Evolutionary conservation across 169 alveolate genomes (phyloP), one percentile per base, ranked within the genome.

Genomic region (Besnoitia besnoiti): DNA sequence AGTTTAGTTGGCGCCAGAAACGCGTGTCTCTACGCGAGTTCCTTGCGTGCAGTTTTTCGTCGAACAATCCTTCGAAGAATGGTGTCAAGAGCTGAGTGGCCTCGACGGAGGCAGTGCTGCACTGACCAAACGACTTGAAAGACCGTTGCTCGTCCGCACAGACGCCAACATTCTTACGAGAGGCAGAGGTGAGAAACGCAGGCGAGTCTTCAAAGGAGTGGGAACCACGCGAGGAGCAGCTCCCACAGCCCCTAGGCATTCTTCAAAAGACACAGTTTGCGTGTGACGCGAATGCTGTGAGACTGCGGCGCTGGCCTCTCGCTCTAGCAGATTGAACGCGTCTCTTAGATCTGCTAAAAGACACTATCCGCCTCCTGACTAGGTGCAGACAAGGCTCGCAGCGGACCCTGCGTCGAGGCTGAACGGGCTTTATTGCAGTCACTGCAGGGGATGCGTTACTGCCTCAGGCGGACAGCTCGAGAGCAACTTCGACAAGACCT

Each of bases 401-500:
- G n/a, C n/a, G n/a, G n/a, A n/a, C n/a, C n/a, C n/a, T n/a, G n/a
- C n/a, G n/a, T n/a, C n/a, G n/a, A n/a, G n/a, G n/a, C n/a, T n/a
- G n/a, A n/a, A n/a, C n/a, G n/a, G n/a, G n/a, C n/a, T n/a, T n/a
- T n/a, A n/a, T n/a, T n/a, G n/a, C n/a, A n/a, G n/a, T n/a, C n/a
- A n/a, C n/a, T n/a, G n/a, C n/a, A n/a, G n/a, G n/a, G n/a, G n/a
- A n/a, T n/a, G n/a, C n/a, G n/a, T n/a, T n/a, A n/a, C n/a, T n/a
- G n/a, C 73, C 44, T 33, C 59, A 88, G 90, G 95, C 35, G 94
- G 95, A 47, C 90, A 90, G 85, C 84, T 98, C 30, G 98, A 97
- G 87, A 94, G 97, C 82, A 97, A 97, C 95, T 98, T 97, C 93
- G 98, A 98, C 94, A 95, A 96, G 91, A 85, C 92, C 39, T 95